Percentiles rank a stretch among this genome's conserved stretches.
Evolutionary conservation across 805 yeast genomes (phyloP).

Genomic region (Lipomyces orientalis): DNA sequence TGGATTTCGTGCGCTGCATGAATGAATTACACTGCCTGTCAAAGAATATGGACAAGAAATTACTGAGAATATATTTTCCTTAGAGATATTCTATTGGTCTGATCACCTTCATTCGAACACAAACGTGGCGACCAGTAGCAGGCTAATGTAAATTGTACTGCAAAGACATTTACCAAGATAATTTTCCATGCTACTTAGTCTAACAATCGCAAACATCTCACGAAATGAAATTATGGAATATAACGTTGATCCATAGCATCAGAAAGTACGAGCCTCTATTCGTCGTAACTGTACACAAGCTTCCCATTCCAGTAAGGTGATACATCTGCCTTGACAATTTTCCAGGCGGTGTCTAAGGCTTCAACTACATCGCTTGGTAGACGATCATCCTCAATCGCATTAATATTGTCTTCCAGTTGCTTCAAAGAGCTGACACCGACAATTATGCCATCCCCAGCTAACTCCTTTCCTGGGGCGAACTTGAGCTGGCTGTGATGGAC

Average conservation of each 20-base stretch:
- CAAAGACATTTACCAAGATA: constrained; percentile 1
- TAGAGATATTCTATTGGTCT: too few relatives aligned
- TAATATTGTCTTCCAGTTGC: constrained; percentile 37
- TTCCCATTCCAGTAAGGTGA: constrained; percentile 34
- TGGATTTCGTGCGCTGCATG: too few relatives aligned
- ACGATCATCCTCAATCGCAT: constrained; percentile 38
- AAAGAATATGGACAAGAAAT: too few relatives aligned
- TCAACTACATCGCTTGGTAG: constrained; percentile 33
- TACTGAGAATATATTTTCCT: too few relatives aligned
- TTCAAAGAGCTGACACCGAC: constrained; percentile 37
- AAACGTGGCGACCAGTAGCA: neutral
- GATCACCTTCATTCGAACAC: too few relatives aligned
- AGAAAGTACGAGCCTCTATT: neutral
- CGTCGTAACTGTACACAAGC: constrained; percentile 11
- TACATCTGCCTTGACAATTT: constrained; percentile 37
- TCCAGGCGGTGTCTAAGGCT: constrained; percentile 41
- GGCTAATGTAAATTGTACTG: neutral
- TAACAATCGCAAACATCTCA: neutral
- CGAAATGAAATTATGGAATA: neutral
- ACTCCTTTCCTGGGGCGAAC: constrained; percentile 3
- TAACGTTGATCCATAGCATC: neutral
- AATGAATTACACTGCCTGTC: too few relatives aligned
- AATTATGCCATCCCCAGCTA: constrained; percentile 40
- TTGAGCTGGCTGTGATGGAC: constrained; percentile 36
- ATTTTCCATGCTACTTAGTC: neutral